These are phyloP conservation scores for Teratosphaeria viscida DNA, from an alignment of 2,329 filamentous ascomycete genomes.

Conservation along the genomic window DNA sequence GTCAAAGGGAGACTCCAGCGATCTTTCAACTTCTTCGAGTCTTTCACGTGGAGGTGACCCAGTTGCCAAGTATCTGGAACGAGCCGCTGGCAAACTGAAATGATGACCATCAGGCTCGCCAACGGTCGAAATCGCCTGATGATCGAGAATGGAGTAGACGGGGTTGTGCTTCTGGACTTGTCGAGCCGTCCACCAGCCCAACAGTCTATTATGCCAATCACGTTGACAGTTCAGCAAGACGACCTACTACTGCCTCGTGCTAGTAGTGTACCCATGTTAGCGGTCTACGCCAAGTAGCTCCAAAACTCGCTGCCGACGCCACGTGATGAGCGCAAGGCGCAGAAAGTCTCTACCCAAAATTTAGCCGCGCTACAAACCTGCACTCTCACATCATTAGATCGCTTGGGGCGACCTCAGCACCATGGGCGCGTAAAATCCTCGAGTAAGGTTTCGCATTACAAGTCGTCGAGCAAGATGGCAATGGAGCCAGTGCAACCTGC, in stretches of 20 bases:
- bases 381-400: not conserved
- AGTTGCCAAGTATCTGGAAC: not conserved
- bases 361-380: too few relatives aligned
- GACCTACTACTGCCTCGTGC: too few relatives aligned
- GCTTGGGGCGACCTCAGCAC: not conserved
- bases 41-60: not conserved
- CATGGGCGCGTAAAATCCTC: not conserved
- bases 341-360: too few relatives aligned
- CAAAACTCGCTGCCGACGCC: too few relatives aligned
- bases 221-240: too few relatives aligned
- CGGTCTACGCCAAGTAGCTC: too few relatives aligned
- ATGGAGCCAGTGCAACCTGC: conserved; percentile 14
- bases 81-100: not conserved
- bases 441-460: not conserved
- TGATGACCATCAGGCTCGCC: not conserved
- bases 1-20: not conserved
- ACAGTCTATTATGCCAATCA: too few relatives aligned
- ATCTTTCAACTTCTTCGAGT: not conserved
- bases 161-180: too few relatives aligned
- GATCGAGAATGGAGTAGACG: not conserved
- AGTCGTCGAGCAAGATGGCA: conserved; percentile 12
- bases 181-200: not conserved
- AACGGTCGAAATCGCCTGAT: not conserved
- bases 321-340: too few relatives aligned
- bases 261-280: too few relatives aligned